Evolutionary conservation across 495 filamentous ascomycete species (phyloP), one percentile per base, ranked within the genome.

Genomic region (Acidiella bohemica): DNA sequence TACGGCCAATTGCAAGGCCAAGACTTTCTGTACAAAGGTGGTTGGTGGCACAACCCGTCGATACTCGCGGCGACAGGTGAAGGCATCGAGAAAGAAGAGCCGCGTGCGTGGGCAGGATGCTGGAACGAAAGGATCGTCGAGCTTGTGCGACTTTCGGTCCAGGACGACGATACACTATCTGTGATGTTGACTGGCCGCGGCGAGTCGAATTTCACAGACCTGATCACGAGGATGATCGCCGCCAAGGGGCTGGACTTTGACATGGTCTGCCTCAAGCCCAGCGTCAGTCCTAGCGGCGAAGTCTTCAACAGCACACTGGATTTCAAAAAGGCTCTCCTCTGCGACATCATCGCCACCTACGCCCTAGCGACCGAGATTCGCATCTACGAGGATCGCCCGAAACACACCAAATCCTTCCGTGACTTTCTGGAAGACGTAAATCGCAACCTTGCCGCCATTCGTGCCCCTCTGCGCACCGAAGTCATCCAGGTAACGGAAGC

Each of bases 11-110:
- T 99, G 5, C 73, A 81, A 46, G 71, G 70, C 18, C 76, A 77
- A 41, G 78, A 90, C 40, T 66, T 68, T 36, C 87, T 99, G 40
- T 63, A 76, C 21, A 81, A 78, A 46, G 90, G 90, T 40, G 88
- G 92, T 23, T 99, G 90, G 90, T 99, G 90, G 90, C 90, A 99
- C 59, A 85, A 96, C 54, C 65, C 76, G 17, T 72, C 75, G 27
- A 81, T 99, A 40, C 75, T 99, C 13, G 73, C 78, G 17, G 78
- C 87, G 3, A 93, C 84, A 2, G 90, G 90, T 16, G 75, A 84
- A 44, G 90, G 92, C 2, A 54, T 80, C 4, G 84, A 84, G 29
- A 69, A 72, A 22, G 90, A 96, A 59, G 88, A 96, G 57, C 64
- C 70, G 30, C 74, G 73, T 12, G 84, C 71, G 3, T 99, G 92